phyloP scores from a whole-genome alignment of 495 filamentous ascomycete species.

The Penicillium bovifimosum region DNA sequence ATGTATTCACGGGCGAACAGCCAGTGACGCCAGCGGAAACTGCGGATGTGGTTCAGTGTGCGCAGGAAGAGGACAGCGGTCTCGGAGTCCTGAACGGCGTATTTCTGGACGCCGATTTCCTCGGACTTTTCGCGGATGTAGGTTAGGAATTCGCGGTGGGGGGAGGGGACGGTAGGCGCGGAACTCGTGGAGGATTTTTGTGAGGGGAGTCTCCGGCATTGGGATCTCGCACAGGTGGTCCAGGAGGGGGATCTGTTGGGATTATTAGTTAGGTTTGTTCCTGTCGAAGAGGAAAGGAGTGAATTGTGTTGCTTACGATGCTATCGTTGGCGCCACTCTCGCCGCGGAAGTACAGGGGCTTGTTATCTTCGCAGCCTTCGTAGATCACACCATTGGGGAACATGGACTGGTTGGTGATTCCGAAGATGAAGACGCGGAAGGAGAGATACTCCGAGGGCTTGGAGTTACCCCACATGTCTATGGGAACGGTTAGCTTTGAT shows the following conservation, averaged over 20 bases:
- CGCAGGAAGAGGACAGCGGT: constrained; percentile 61
- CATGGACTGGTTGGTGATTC: constrained; percentile 84
- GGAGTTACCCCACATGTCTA: constrained; percentile 81
- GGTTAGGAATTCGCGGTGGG: constrained; percentile 77
- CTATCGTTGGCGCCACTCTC: constrained; percentile 88
- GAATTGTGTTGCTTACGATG: constrained; percentile 46
- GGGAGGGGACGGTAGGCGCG: constrained; percentile 77
- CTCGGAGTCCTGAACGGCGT: constrained; percentile 50
- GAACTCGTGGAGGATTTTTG: constrained; percentile 80
- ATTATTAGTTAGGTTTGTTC: constrained; percentile 3
- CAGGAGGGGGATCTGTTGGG: constrained; percentile 62
- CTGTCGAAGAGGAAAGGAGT: no score
- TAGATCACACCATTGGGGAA: constrained; percentile 87
- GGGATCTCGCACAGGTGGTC: constrained; percentile 74
- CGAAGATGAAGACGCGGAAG: constrained; percentile 93
- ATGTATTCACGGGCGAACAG: constrained; percentile 94
- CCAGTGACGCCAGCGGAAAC: constrained; percentile 93
- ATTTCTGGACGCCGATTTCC: constrained; percentile 54
- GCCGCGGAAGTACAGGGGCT: constrained; percentile 71
- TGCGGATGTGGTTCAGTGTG: constrained; percentile 75
- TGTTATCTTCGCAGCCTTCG: constrained; percentile 66
- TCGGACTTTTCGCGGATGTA: constrained; percentile 56
- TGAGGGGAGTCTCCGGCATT: constrained; percentile 81
- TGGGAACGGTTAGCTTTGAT: constrained; percentile 7
- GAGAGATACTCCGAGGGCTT: constrained; percentile 71